Conservation (phyloP, 176 grass and related monocot genomes). For the Hsuehochloa calcarea region DNA sequence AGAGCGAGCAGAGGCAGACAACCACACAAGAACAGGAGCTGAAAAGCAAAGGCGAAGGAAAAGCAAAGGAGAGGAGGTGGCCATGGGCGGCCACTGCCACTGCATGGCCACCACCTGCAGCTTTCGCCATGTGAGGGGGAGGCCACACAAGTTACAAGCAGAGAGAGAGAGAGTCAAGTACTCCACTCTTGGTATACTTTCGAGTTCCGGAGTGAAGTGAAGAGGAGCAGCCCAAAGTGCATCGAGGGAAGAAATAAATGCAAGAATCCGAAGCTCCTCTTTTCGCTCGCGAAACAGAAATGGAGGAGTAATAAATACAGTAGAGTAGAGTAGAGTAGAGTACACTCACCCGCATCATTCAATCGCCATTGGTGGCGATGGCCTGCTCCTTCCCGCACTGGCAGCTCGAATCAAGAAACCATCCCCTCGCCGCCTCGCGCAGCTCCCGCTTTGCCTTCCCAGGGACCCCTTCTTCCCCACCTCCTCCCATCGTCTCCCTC, state of each 20-base stretch:
- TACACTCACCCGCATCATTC: background rate
- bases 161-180: background rate
- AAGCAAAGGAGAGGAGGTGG: constrained; percentile 8
- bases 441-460: too few relatives aligned
- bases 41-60: background rate
- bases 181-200: background rate
- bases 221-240: background rate
- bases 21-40: constrained; percentile 22
- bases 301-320: background rate
- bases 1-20: constrained; percentile 21
- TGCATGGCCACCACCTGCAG: constrained; percentile 16
- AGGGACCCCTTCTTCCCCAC: background rate
- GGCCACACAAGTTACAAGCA: background rate
- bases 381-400: constrained; percentile 6
- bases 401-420: constrained; percentile 3
- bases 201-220: background rate
- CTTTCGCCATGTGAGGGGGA: constrained; percentile 34
- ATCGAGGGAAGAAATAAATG: constrained; percentile 23
- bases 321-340: background rate
- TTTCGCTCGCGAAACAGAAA: background rate
- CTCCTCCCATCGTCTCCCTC: too few relatives aligned
- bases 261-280: constrained; percentile 40
- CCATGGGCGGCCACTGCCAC: constrained; percentile 21
- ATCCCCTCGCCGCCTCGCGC: background rate
- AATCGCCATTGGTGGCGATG: background rate